Base-by-base conservation (phyloP, 805 yeast species). In the Vanderwaltozyma yarrowii region DNA sequence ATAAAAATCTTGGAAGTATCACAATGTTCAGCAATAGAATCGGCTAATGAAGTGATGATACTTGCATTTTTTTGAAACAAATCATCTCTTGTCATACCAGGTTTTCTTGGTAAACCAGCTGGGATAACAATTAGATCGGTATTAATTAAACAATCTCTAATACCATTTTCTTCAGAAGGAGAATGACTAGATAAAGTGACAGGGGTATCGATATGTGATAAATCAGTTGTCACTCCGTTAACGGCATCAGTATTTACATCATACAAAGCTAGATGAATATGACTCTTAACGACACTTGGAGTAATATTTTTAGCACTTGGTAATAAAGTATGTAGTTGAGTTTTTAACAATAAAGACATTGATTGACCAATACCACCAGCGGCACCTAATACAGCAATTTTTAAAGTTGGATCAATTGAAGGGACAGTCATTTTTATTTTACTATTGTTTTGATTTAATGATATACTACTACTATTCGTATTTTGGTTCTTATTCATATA, bases 311-410 rank as follows among this genome's bases (percentile, higher is more conserved):
- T 29, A 75, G 76, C 50, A 77, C 74, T 43, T 11, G 35, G 40
- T 15, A 47, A 33, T 18, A 44, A 26, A 12, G 36, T 37, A 8
- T 43, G 45, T 19, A 54, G 35, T 35, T 53, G 56, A 1, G 85
- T 66, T 63, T 86, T 86, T 50, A 86, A 68, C 45, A 86, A 70
- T 39, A 87, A 74, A 12, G 95, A 84, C 44, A 86, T 70, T 31
- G 95, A 94, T 69, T 87, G 95, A 39, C 96, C 96, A 57, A 86
- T 86, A 44, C 96, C 95, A 52, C 95, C 95, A 38, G 89, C 87
- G 41, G 96, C 96, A 47, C 95, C 95, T 38, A 80, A 70, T 43
- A 86, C 87, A 40, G 94, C 73, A 38, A 84, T 94, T 69, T 85
- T 86, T 32, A 63, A 26, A 14, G 28, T n/a, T 9, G 20, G 9